These are phyloP conservation scores for Candida neerlandica DNA, from an alignment of 1,139 yeast species.

Conservation along the genomic window DNA sequence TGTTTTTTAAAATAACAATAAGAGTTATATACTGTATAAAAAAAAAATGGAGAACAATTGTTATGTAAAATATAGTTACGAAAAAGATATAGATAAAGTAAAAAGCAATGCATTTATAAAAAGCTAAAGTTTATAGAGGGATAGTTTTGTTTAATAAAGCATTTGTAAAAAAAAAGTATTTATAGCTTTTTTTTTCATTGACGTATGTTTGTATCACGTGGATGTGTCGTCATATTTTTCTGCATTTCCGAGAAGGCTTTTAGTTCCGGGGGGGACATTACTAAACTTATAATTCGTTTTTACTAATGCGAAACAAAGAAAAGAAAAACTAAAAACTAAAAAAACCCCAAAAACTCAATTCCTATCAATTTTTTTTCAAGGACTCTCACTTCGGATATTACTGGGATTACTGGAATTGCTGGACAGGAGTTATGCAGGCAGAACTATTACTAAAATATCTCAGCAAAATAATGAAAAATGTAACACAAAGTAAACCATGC, in stretches of 20 bases:
- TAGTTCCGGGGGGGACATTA: not conserved
- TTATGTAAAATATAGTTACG: not conserved
- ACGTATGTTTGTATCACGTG: not conserved
- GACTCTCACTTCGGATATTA: not conserved
- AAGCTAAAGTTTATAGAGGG: not conserved
- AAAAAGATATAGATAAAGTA: too few species aligned
- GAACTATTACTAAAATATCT: not conserved
- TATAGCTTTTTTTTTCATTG: too few species aligned
- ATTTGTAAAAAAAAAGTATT: conserved; percentile 1
- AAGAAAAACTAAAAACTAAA: too few species aligned
- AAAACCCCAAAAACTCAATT: too few species aligned
- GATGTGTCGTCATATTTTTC: not conserved
- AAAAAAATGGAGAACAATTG: not conserved
- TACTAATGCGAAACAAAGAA: not conserved
- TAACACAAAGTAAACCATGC: not conserved
- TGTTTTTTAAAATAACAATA: conserved; percentile 64
- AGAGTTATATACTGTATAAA: too few species aligned
- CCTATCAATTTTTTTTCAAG: not conserved
- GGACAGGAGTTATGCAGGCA: not conserved
- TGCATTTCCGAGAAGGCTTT: not conserved
- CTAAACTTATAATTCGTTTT: not conserved
- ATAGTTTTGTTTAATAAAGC: not conserved
- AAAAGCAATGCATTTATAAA: not conserved
- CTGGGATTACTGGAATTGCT: not conserved
- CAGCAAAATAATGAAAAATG: not conserved